Conservation (phyloP, 108 stramenopile species). For the Nannochloropsis granulata region DNA sequence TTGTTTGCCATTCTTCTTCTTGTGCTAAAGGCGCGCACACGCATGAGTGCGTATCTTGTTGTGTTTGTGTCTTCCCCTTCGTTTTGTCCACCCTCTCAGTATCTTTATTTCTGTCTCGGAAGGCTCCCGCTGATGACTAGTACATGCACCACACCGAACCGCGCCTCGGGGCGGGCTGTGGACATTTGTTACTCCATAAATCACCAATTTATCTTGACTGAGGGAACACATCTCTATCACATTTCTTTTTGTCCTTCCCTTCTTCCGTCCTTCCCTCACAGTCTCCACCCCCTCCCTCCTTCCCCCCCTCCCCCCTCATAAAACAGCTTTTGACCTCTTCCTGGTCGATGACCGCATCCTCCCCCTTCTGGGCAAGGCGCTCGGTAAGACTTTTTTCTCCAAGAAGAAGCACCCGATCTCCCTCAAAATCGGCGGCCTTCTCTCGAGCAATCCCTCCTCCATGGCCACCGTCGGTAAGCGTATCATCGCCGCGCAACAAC, state of each 20-base stretch:
- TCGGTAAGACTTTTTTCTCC: slow-evolving; percentile 73
- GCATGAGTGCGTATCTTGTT: too few species aligned
- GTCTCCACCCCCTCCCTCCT: too few species aligned
- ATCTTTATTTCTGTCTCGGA: too few species aligned
- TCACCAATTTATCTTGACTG: not conserved
- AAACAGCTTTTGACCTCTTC: slow-evolving; percentile 54
- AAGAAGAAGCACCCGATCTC: slow-evolving; percentile 77
- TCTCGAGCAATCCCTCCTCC: slow-evolving; percentile 33
- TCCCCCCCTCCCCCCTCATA: not conserved
- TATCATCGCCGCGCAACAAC: slow-evolving; percentile 36
- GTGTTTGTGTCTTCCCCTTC: too few species aligned
- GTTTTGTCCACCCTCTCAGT: too few species aligned
- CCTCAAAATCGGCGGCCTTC: slow-evolving; percentile 50
- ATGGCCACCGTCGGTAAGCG: not conserved
- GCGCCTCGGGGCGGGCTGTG: not conserved
- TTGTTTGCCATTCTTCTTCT: too few species aligned
- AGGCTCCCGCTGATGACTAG: not conserved
- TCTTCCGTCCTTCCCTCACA: too few species aligned
- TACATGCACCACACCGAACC: not conserved
- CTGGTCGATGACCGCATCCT: slow-evolving; percentile 86
- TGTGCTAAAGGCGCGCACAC: too few species aligned
- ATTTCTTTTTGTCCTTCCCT: too few species aligned
- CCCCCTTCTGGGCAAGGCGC: slow-evolving; percentile 70
- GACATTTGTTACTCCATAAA: not conserved
- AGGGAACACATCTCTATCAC: not conserved